Base-by-base conservation (phyloP, 2,329 filamentous ascomycete species). In the Talaromyces sp. region DNA sequence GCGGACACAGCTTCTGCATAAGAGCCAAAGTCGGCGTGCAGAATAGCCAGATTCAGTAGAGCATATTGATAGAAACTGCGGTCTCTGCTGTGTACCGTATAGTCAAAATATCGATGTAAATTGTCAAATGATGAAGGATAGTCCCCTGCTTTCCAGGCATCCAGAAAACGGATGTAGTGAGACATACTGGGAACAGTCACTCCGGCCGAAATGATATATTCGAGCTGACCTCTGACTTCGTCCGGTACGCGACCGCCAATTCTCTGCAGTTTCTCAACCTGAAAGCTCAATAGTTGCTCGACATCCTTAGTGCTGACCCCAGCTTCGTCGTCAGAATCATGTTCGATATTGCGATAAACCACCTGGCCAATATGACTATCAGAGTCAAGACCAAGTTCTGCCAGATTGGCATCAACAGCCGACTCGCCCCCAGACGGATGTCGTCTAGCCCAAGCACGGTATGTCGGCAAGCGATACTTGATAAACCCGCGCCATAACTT, bases 1-100 rank as follows among this genome's bases (percentile, higher is more conserved):
- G 93, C 89, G 10, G 90, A 84, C n/a, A 97, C 83, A 5, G 93
- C 93, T 74, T 97, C 92, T 40, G 85, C 83, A 70, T 91, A 87
- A 69, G 90, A 96, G 48, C 92, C 92, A 77, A 97, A 97, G 71
- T 97, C 94, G 15, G 92, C 90, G 69, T 99, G 93, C 4, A 97
- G 81, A 35, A 97, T 90, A 3, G 92, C 93, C 59, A 97, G 82
- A 68, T 97, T 97, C 69, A 99, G 86, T 13, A 97, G 77, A 0
- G 94, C 94, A 69, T 97, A 96, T 69, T 97, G 94, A 68, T 99
- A 97, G 66, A 92, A 92, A 5, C 89, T 83, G 22, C 89, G 86
- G 66, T 96, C 89, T 60, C 86, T 80, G 64, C 86, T 89, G 66
- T 94, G 89, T 84, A 95, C 91, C 1, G 92, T 94, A 73, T 96